Base-by-base conservation (phyloP, 345 rosid genomes). In the Pistacia vera region DNA sequence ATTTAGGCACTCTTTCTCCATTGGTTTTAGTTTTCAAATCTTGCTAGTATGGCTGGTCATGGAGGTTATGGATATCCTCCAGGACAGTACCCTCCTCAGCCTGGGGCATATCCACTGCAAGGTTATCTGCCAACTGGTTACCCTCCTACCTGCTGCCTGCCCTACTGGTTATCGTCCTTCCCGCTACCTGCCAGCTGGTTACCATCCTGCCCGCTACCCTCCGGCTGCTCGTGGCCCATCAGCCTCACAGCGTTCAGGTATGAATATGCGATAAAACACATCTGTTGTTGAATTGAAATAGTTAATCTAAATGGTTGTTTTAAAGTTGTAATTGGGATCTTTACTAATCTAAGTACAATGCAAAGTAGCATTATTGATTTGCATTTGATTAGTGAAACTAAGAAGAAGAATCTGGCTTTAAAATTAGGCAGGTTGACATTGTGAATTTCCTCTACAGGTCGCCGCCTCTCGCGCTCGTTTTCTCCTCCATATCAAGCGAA, bases 221-320 rank as follows among this genome's bases (percentile, higher is more conserved):
- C 80, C 86, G 0, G 82, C 73, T 2, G 92, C 86, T 13, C 91
- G 92, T 4, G 95, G 94, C 16, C 76, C 89, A 11, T 90, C 90
- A 14, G 90, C 89, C 75, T 83, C 89, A n/a, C 94, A 88, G 57
- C 90, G 89, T 20, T 71, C 90, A 86, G 98, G 97, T 94, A 72
- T 22, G 5, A 30, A 20, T 75, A 58, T 73, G n/a, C 22, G 11
- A 14, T 3, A 36, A 54, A 36, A 12, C 30, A 28, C 1, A 28
- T 28, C n/a, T 30, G 60, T 6, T 0, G 3, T 38, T 36, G 25
- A 17, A 10, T 33, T 52, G 5, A 2, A 3, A 25, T 69, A 1
- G 5, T 11, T 38, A 11, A 33, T 18, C 18, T 57, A 12, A 10
- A n/a, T 46, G 13, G 33, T 67, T 16, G 0, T 28, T 28, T n/a